phyloP scores from a whole-genome alignment of 495 filamentous ascomycete genomes.

The Hypoxylon intermedium region DNA sequence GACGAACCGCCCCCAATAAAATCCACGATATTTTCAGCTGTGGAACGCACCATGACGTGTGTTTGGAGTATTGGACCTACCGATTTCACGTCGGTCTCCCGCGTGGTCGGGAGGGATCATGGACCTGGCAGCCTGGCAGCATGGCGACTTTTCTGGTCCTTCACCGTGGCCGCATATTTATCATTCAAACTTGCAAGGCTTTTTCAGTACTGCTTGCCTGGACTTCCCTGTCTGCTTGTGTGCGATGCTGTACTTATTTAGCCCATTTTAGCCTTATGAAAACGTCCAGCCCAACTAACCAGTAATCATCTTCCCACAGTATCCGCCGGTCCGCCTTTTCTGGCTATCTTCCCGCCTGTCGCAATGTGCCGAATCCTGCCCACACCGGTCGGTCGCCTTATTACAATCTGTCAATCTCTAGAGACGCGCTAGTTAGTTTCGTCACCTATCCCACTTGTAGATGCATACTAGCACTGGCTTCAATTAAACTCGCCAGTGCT shows the following conservation, averaged over 20 bases:
- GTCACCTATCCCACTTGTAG: no score
- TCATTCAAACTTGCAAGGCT: no score
- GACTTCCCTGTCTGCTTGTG: not conserved
- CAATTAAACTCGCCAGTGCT: no score
- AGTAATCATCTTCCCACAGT: slow-evolving; percentile 9
- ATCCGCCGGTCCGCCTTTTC: slow-evolving; percentile 23
- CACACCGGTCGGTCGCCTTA: slow-evolving; percentile 4
- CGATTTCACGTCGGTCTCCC: slow-evolving; percentile 9
- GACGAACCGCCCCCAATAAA: slow-evolving; percentile 21
- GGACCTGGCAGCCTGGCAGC: no score
- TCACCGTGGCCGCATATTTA: not conserved
- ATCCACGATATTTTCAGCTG: slow-evolving; percentile 17
- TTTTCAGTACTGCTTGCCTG: not conserved
- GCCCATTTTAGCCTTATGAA: slow-evolving; percentile 19
- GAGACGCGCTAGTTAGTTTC: no score
- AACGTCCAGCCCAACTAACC: slow-evolving; percentile 2
- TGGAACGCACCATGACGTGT: slow-evolving; percentile 36
- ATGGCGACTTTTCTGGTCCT: not conserved
- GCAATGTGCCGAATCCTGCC: not conserved
- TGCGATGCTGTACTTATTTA: not conserved
- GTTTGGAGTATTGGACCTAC: not conserved
- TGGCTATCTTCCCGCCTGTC: slow-evolving; percentile 8
- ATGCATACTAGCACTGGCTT: no score
- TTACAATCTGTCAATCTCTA: no score
- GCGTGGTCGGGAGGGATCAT: slow-evolving; percentile 27